Evolutionary conservation across 2,329 filamentous ascomycete species (phyloP).

Genomic region (Lizonia empirigonia): DNA sequence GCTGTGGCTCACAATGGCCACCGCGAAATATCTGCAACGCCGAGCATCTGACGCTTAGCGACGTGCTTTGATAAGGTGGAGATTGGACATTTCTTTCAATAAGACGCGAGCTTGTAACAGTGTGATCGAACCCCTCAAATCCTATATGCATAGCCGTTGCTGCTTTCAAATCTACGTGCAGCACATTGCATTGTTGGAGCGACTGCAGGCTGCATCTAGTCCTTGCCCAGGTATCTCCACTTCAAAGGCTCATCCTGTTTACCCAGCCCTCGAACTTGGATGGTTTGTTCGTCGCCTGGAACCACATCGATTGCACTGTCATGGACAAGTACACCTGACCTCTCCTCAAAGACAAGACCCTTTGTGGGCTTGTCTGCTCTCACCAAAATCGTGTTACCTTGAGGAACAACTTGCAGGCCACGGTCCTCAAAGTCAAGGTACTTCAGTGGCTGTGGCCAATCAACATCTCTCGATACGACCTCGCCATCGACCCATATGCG

Average conservation of each 20-base stretch:
- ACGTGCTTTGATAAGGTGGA: constrained; percentile 3
- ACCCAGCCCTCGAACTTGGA: constrained; percentile 51
- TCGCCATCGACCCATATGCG: constrained; percentile 59
- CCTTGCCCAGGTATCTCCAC: constrained; percentile 54
- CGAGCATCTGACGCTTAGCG: constrained; percentile 1
- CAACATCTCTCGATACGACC: constrained; percentile 60
- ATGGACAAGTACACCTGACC: constrained; percentile 58
- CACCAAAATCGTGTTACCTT: constrained; percentile 53
- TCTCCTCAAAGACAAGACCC: constrained; percentile 65
- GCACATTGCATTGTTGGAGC: constrained; percentile 3
- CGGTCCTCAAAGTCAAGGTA: constrained; percentile 61
- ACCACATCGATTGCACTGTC: constrained; percentile 65
- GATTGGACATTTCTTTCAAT: constrained; percentile 7
- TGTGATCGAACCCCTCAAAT: constrained; percentile 1
- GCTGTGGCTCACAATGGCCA: constrained; percentile 10
- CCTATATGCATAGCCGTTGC: constrained; percentile 2
- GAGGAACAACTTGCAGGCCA: constrained; percentile 53
- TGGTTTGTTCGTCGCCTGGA: constrained; percentile 62
- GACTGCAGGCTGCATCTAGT: constrained; percentile 24
- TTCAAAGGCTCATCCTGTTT: constrained; percentile 47
- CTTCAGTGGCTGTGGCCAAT: constrained; percentile 67
- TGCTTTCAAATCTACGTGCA: constrained; percentile 5
- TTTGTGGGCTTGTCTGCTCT: constrained; percentile 61
- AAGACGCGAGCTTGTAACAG: constrained; percentile 1
- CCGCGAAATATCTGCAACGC: constrained; percentile 14